Percentiles rank a stretch among this genome's conserved stretches.
Evolutionary conservation across 345 rosid genomes (phyloP).

Genomic region (Brassica cretica): DNA sequence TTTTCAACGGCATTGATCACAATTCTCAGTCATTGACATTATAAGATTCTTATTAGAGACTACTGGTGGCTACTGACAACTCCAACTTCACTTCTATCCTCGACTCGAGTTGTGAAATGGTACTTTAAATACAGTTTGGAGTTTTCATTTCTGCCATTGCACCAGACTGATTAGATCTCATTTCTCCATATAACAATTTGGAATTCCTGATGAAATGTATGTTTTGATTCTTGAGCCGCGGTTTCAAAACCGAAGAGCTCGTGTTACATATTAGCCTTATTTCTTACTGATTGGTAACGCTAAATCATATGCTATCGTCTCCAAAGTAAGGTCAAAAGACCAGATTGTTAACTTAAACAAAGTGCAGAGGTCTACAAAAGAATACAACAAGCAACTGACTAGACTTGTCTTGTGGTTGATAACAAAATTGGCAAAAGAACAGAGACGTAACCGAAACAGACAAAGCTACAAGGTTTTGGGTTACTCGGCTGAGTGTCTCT

Average conservation of each 20-base stretch:
- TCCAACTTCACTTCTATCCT: conserved; percentile 54
- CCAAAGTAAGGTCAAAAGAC: neutral
- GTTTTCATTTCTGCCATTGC: conserved; percentile 5
- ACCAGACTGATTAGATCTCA: conserved; percentile 25
- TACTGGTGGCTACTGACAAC: neutral
- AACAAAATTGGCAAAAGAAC: conserved; percentile 11
- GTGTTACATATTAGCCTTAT: neutral
- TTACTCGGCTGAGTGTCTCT: conserved; percentile 38
- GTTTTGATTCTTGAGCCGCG: conserved; percentile 35
- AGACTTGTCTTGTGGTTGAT: neutral
- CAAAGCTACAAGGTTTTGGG: neutral
- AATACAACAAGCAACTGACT: conserved; percentile 16
- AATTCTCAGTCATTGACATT: conserved; percentile 69
- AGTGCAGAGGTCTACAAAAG: conserved; percentile 3
- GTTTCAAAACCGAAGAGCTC: conserved; percentile 37
- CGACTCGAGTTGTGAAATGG: conserved; percentile 8
- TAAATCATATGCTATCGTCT: conserved; percentile 7
- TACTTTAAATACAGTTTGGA: conserved; percentile 7
- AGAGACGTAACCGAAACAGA: neutral
- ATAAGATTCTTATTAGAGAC: conserved; percentile 37
- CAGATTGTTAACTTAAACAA: neutral
- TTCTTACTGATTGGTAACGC: neutral
- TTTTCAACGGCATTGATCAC: conserved; percentile 92
- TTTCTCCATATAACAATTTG: conserved; percentile 4
- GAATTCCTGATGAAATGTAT: conserved; percentile 11